Evolutionary conservation across 768 basidiomycete species (phyloP), one percentile per base, ranked within the genome.

Genomic region (Suillus subalutaceus): DNA sequence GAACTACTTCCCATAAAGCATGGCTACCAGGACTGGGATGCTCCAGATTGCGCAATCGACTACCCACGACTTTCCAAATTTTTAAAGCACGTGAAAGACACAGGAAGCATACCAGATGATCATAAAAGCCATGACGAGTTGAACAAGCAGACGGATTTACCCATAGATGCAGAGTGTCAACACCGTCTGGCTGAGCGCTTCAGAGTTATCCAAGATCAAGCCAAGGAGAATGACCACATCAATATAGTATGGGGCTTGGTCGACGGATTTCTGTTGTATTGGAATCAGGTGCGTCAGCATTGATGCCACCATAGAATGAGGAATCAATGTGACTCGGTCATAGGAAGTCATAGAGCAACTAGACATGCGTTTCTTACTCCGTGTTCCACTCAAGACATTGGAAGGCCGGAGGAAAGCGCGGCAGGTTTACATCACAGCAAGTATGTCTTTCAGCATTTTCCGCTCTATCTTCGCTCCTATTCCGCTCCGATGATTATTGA

Each of bases 211-310:
- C 79, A 85, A 65, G 72, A 79, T 44, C 79, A 83, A 67, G 77
- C 77, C 58, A 79, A 81, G 66, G 74, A 72, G 50, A 71, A 77
- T 57, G 75, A 78, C 40, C 81, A 83, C 32, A 80, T 84, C 69
- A 84, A 82, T 65, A 73, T 95, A 9, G 78, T 89, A 26, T 96
- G 93, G 90, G 93, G 87, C 3, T 79, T 99, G 55, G 87, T 97
- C 1, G 97, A 99, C 69, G 97, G 97, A 0, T 99, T 99, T 79
- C 78, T 99, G 68, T 77, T 98, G 50, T 97, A 96, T 73, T 97
- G 93, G 92, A 85, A 96, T 73, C 80, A 86, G 74, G 95, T 93
- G 71, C 63, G 82, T 64, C 64, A 12, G 38, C 10, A 41, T 64
- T 35, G n/a, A 35, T 50, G 52, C 26, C 26, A 55, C 10, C 55